phyloP scores from a whole-genome alignment of 2,329 filamentous ascomycete species.

The Fulvia fulva region DNA sequence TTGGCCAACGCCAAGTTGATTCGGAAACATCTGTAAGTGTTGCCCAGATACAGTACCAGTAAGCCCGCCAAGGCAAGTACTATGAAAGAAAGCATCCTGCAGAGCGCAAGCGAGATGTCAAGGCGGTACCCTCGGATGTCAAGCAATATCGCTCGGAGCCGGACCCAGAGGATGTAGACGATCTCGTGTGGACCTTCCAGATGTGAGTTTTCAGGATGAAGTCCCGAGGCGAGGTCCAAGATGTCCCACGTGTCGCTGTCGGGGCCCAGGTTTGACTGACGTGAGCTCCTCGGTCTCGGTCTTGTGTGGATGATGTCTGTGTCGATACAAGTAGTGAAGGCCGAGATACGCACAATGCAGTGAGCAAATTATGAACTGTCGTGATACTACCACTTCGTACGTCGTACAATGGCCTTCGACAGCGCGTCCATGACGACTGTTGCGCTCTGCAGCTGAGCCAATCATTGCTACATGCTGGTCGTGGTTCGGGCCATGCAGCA shows the following conservation, averaged over 20 bases:
- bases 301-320: neutral
- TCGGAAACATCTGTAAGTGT: conserved; percentile 36
- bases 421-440: neutral
- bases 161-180: neutral
- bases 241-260: neutral
- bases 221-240: conserved; percentile 5
- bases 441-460: neutral
- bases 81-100: conserved; percentile 28
- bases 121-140: neutral
- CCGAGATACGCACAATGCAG: neutral
- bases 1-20: conserved; percentile 44
- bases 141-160: neutral
- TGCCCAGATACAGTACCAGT: conserved; percentile 32
- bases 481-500: neutral
- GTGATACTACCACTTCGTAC: neutral
- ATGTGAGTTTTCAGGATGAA: neutral
- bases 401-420: neutral
- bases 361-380: neutral
- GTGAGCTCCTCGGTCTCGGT: neutral
- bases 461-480: neutral
- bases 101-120: neutral
- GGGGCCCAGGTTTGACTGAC: neutral
- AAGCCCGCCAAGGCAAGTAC: conserved; percentile 30
- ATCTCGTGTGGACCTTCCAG: neutral
- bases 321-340: neutral